Evolutionary conservation across 192 early-diverging fungal genomes (phyloP).

Genomic region (Backusella mclennaniae): DNA sequence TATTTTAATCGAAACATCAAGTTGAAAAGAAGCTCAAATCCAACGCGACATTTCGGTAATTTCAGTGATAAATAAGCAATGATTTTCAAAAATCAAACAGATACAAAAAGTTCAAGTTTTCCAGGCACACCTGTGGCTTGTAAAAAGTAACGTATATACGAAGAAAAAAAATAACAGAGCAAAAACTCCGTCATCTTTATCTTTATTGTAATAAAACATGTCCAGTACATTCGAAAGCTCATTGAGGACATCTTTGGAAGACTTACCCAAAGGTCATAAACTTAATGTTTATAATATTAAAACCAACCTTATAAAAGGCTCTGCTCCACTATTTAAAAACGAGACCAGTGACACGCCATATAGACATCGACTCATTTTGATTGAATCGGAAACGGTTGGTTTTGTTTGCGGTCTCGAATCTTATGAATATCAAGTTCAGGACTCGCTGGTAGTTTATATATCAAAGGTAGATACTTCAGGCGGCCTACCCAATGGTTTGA

Average conservation of each 20-base stretch:
- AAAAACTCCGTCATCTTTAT: neutral
- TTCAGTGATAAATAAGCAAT: too few species aligned
- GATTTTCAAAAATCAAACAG: too few species aligned
- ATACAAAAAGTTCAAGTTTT: too few species aligned
- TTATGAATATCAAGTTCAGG: slow-evolving; percentile 17
- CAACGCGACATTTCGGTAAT: too few species aligned
- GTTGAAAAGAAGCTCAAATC: neutral
- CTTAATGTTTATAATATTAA: slow-evolving; percentile 2
- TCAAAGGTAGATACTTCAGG: slow-evolving; percentile 50
- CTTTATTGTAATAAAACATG: neutral
- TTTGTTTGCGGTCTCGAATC: slow-evolving; percentile 26
- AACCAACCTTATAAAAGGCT: neutral
- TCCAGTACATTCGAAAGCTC: neutral
- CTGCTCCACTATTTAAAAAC: neutral
- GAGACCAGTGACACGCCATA: neutral
- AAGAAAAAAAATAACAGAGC: neutral
- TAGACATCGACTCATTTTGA: slow-evolving; percentile 12
- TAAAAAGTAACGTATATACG: neutral
- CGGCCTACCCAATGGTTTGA: slow-evolving; percentile 22
- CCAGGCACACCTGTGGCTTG: neutral
- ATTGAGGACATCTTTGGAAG: neutral
- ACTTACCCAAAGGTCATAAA: neutral
- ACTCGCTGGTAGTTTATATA: slow-evolving; percentile 27
- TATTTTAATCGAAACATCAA: neutral
- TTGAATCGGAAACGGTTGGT: neutral